A percentile compares a stretch with the other conserved stretches of the same genome.
These are phyloP conservation scores for Crithidia fasciculata DNA, from an alignment of 208 protist species.

Conservation along the genomic window DNA sequence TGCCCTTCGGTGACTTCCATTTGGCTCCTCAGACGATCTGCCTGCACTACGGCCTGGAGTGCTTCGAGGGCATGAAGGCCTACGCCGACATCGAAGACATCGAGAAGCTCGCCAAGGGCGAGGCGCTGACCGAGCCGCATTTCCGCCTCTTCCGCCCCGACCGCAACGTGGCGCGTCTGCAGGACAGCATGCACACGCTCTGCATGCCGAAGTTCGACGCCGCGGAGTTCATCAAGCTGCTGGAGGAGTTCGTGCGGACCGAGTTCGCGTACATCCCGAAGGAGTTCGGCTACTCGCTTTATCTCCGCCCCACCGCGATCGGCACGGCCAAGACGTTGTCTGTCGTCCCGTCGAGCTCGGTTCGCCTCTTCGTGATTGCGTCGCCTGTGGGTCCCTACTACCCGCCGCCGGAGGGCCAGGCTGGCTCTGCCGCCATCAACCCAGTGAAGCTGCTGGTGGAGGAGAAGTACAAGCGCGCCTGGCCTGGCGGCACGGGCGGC, in stretches of 20 bases:
- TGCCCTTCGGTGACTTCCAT: slow-evolving; percentile 69
- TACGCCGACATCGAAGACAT: slow-evolving; percentile 91
- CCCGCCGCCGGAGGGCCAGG: slow-evolving; percentile 34
- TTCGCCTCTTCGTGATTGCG: slow-evolving; percentile 94
- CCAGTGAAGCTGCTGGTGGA: slow-evolving; percentile 94
- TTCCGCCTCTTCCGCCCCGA: slow-evolving; percentile 97
- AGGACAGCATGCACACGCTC: slow-evolving; percentile 86
- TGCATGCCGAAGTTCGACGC: slow-evolving; percentile 94
- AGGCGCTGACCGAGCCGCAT: slow-evolving; percentile 34
- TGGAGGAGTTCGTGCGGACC: slow-evolving; percentile 94
- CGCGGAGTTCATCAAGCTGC: slow-evolving; percentile 87
- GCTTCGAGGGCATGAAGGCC: slow-evolving; percentile 99
- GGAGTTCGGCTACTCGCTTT: slow-evolving; percentile 96
- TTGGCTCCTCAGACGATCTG: slow-evolving; percentile 88
- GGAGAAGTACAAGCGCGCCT: slow-evolving; percentile 90
- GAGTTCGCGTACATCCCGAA: slow-evolving; percentile 95
- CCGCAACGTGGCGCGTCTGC: slow-evolving; percentile 94
- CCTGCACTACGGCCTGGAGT: slow-evolving; percentile 95
- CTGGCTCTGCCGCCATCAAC: slow-evolving; percentile 63
- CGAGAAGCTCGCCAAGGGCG: slow-evolving; percentile 37
- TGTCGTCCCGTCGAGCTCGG: slow-evolving; percentile 53
- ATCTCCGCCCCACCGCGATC: slow-evolving; percentile 97
- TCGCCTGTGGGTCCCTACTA: slow-evolving; percentile 99
- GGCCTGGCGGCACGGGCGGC: slow-evolving; percentile 95
- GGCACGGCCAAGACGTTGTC: slow-evolving; percentile 78